A percentile compares a stretch with the other conserved stretches of the same genome.
Evolutionary conservation across 2,329 filamentous ascomycete genomes (phyloP).

Genomic region (Blastomyces parvus): DNA sequence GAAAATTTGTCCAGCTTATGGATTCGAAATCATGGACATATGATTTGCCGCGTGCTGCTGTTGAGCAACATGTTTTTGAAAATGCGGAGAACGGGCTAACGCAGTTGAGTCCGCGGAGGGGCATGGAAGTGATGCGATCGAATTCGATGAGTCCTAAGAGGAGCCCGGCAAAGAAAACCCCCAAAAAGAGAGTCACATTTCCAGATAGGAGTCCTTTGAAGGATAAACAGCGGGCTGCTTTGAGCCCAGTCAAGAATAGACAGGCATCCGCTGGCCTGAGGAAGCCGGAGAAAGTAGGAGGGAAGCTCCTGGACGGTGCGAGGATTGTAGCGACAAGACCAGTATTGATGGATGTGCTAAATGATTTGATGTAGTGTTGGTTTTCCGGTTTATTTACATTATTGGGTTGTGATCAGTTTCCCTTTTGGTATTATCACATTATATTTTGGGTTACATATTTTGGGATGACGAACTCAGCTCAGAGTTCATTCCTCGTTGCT

Average conservation of each 20-base stretch:
- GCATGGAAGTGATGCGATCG: constrained; percentile 2
- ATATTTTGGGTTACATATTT: constrained; percentile 4
- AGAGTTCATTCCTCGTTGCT: neutral
- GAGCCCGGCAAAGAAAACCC: constrained; percentile 12
- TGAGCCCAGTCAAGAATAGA: constrained; percentile 27
- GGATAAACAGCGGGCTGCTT: constrained; percentile 19
- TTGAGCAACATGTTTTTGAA: constrained; percentile 60
- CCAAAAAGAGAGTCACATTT: neutral
- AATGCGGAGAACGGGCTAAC: constrained; percentile 21
- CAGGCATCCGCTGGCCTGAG: constrained; percentile 26
- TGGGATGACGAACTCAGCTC: neutral
- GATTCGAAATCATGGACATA: constrained; percentile 70
- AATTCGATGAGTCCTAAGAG: constrained; percentile 23
- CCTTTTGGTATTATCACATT: constrained; percentile 8
- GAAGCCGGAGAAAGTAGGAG: constrained; percentile 51
- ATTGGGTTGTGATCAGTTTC: neutral
- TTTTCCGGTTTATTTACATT: constrained; percentile 16
- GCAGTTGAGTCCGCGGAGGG: constrained; percentile 13
- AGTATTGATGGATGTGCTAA: constrained; percentile 66
- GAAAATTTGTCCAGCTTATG: constrained; percentile 66
- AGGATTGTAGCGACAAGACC: constrained; percentile 56
- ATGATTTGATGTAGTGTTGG: constrained; percentile 44
- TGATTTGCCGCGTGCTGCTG: constrained; percentile 55
- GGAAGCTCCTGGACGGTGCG: constrained; percentile 40
- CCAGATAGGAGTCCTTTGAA: constrained; percentile 18